Evolutionary conservation across 345 rosid genomes (phyloP).

Genomic region (Physaria fendleri): DNA sequence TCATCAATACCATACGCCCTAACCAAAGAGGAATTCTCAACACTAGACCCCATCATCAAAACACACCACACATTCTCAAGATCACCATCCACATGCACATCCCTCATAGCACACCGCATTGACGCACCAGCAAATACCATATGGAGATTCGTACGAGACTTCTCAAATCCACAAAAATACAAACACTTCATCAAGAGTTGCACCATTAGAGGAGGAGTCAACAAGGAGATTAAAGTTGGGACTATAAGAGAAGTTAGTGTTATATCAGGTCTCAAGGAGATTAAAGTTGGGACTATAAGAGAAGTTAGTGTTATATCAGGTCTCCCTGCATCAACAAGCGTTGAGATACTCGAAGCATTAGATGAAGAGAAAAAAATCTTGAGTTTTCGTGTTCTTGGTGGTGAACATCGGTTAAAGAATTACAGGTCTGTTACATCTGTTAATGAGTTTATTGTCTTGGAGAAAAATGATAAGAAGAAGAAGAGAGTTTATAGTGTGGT

Average conservation of each 20-base stretch:
- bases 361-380: slow-evolving; percentile 20
- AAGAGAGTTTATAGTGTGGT: slow-evolving; percentile 20
- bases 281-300: slow-evolving; percentile 21
- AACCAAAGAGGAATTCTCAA: slow-evolving; percentile 20
- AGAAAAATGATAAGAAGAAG: slow-evolving; percentile 5
- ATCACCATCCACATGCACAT: slow-evolving; percentile 23
- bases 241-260: slow-evolving; percentile 26
- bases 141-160: slow-evolving; percentile 25
- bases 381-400: slow-evolving; percentile 31
- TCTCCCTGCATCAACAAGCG: slow-evolving; percentile 31
- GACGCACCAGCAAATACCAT: slow-evolving; percentile 25
- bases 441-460: slow-evolving; percentile 16
- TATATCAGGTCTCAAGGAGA: slow-evolving; percentile 7
- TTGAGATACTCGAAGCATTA: slow-evolving; percentile 24
- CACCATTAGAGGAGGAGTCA: slow-evolving; percentile 19
- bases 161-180: slow-evolving; percentile 27
- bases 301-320: slow-evolving; percentile 28
- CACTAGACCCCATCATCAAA: slow-evolving; percentile 13
- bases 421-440: slow-evolving; percentile 34
- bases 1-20: slow-evolving; percentile 16
- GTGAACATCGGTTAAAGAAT: slow-evolving; percentile 29
- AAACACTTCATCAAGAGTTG: slow-evolving; percentile 32
- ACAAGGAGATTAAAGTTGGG: slow-evolving; percentile 21
- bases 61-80: slow-evolving; percentile 23
- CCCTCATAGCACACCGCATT: slow-evolving; percentile 26